Percentiles rank a stretch among this genome's conserved stretches.
These are phyloP conservation scores for Teratosphaeria epicoccoides DNA, from an alignment of 2,329 filamentous ascomycete genomes.

Conservation along the genomic window DNA sequence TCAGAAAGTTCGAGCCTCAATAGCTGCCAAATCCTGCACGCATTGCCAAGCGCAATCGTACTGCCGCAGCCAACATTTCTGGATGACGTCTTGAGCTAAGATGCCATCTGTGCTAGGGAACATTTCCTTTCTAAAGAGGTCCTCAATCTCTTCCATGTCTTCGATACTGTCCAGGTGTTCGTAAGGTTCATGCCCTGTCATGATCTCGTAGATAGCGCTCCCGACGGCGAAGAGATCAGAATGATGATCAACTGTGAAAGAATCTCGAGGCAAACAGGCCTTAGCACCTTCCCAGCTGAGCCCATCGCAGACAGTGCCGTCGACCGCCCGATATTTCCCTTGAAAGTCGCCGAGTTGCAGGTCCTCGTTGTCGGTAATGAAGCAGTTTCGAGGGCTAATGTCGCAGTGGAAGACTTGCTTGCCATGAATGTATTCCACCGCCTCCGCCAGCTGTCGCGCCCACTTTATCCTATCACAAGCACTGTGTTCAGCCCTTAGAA, in stretches of 20 bases:
- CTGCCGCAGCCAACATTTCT: constrained; percentile 6
- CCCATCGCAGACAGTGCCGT: constrained; percentile 3
- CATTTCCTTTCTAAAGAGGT: constrained; percentile 3
- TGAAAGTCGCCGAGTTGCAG: constrained; percentile 9
- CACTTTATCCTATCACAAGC: constrained; percentile 6
- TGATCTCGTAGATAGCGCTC: constrained; percentile 9
- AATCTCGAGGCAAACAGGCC: constrained; percentile 5
- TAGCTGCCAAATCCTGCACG: neutral
- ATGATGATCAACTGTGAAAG: constrained; percentile 3
- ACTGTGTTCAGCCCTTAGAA: constrained; percentile 4
- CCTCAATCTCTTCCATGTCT: constrained; percentile 9
- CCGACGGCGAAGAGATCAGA: constrained; percentile 8
- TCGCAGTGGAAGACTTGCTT: constrained; percentile 8
- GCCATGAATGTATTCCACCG: constrained; percentile 1
- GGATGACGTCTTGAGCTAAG: constrained; percentile 6
- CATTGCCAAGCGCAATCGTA: neutral
- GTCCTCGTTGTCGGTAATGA: constrained; percentile 6
- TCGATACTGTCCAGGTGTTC: constrained; percentile 9
- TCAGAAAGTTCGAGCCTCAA: neutral
- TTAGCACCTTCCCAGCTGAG: constrained; percentile 7
- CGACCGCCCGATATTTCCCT: constrained; percentile 3
- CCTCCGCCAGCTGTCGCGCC: constrained; percentile 7
- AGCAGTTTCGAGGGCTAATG: constrained; percentile 6
- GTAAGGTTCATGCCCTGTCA: constrained; percentile 9
- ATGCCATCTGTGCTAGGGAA: constrained; percentile 6